Conservation (phyloP, 768 basidiomycete genomes). For the Mycena filopes region DNA sequence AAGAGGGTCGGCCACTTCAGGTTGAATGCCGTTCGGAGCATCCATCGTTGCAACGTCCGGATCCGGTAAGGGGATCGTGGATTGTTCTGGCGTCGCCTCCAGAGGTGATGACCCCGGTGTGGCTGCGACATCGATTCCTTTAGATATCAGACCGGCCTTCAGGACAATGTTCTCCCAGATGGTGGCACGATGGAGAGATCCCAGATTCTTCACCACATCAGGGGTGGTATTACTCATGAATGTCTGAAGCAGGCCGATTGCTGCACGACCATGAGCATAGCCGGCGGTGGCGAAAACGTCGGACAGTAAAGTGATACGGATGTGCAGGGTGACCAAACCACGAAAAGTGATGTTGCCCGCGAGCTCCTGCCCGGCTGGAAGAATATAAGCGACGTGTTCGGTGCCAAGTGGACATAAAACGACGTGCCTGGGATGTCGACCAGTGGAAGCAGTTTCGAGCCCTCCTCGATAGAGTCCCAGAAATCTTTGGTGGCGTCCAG, state of each 20-base stretch:
- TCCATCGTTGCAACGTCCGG: conserved; percentile 44
- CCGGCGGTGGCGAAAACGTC: conserved; percentile 89
- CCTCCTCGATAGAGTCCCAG: conserved; percentile 65
- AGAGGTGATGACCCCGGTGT: conserved; percentile 57
- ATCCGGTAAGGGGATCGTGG: conserved; percentile 54
- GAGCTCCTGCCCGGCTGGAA: conserved; percentile 56
- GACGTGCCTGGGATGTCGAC: conserved; percentile 65
- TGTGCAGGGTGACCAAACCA: conserved; percentile 76
- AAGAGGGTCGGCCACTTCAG: conserved; percentile 31
- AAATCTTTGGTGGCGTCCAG: conserved; percentile 76
- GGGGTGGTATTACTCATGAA: conserved; percentile 73
- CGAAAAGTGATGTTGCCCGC: conserved; percentile 75
- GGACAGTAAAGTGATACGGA: conserved; percentile 83
- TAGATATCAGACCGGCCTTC: conserved; percentile 64
- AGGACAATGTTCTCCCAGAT: conserved; percentile 91
- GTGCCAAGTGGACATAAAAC: conserved; percentile 2
- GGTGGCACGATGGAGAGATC: conserved; percentile 81
- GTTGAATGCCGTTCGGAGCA: conserved; percentile 46
- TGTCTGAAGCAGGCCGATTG: conserved; percentile 78
- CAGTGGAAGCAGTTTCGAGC: conserved; percentile 73
- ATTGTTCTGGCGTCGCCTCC: conserved; percentile 58
- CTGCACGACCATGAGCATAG: conserved; percentile 82
- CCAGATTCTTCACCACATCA: conserved; percentile 76
- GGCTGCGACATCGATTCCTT: conserved; percentile 62
- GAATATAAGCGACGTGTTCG: conserved; percentile 11